Percentiles rank a stretch among this genome's conserved stretches.
Evolutionary conservation across 2,329 filamentous ascomycete species (phyloP).

Genomic region (Penicillium sp.): DNA sequence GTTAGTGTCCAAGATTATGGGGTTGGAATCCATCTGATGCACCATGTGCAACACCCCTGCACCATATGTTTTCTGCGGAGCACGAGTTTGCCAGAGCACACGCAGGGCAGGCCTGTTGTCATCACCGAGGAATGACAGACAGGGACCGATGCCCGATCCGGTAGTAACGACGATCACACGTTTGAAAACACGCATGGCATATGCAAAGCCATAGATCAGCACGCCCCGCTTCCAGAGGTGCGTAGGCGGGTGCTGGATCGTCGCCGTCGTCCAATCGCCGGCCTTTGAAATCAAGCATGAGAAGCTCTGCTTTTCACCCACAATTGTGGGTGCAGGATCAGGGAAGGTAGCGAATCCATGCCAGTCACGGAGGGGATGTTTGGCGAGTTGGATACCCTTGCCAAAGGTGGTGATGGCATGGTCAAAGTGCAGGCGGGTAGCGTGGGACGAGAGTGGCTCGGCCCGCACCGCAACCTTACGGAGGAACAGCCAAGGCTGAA

Average conservation of each 20-base stretch:
- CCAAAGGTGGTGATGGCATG: constrained; percentile 59
- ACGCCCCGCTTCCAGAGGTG: constrained; percentile 66
- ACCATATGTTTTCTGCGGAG: constrained; percentile 62
- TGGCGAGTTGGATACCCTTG: constrained; percentile 58
- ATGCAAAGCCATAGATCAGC: constrained; percentile 64
- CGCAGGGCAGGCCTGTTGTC: constrained; percentile 45
- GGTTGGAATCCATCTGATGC: constrained; percentile 55
- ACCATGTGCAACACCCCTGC: constrained; percentile 55
- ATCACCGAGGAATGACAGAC: constrained; percentile 59
- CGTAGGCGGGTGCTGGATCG: constrained; percentile 60
- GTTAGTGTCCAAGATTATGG: constrained; percentile 65
- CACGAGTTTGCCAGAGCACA: constrained; percentile 65
- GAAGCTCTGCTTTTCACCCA: constrained; percentile 50
- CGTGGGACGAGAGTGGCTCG: constrained; percentile 67
- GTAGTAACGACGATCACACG: constrained; percentile 65
- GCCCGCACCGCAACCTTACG: constrained; percentile 63
- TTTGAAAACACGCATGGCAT: constrained; percentile 63
- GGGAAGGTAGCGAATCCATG: constrained; percentile 74
- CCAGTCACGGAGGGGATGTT: constrained; percentile 64
- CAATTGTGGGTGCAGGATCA: constrained; percentile 39
- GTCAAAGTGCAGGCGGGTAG: constrained; percentile 65
- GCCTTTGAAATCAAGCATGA: constrained; percentile 68
- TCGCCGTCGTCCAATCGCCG: constrained; percentile 67
- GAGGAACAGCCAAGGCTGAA: constrained; percentile 70
- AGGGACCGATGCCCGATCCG: constrained; percentile 69